Base-by-base conservation (phyloP, 176 grass and related monocot genomes). In the Eragrostis curvula region DNA sequence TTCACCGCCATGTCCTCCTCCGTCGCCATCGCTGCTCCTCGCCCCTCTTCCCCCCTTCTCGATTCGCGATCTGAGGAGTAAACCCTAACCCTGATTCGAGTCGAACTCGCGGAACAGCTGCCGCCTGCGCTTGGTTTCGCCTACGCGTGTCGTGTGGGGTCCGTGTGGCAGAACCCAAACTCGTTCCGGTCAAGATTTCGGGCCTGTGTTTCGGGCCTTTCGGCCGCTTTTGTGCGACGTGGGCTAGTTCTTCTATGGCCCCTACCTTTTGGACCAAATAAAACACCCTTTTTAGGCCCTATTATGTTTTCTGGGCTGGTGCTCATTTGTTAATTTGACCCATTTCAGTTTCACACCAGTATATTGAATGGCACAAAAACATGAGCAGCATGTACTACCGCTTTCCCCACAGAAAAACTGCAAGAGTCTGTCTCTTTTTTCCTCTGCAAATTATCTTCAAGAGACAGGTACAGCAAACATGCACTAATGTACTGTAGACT, bases 1-100 rank as follows among this genome's bases (percentile, higher is more conserved):
- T 96, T 96, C 91, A 96, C 97, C 57, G 97, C 82, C 66, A 89
- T 36, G 0, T 36, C 62, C 62, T 65, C 62, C 62, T 65, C 62
- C 28, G 62, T 8, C 62, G 28, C 29, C 77, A 84, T 65, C 29
- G 29, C 62, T 17, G 27, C 61, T n/a, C 55, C 57, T 6, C 16
- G 57, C 15, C 32, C 50, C 71, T 20, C 74, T 74, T 80, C 16
- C 25, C 62, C 4, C 18, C 43, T 23, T 61, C 59, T 65, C 75
- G n/a, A 59, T 59, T 59, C 56, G 55, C 56, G 56, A 25, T 11
- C 56, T 25, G 56, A 9, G 24, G 56, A 15, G 0, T 82, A 79
- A 87, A 83, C 76, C 89, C 85, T 87, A 87, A 63, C 70, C 21
- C 11, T n/a, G 56, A 12, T 59, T 59, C 56, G 53, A 56, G 53